phyloP scores from a whole-genome alignment of 139 green algal genomes.

The Yamagishiella unicocca region DNA sequence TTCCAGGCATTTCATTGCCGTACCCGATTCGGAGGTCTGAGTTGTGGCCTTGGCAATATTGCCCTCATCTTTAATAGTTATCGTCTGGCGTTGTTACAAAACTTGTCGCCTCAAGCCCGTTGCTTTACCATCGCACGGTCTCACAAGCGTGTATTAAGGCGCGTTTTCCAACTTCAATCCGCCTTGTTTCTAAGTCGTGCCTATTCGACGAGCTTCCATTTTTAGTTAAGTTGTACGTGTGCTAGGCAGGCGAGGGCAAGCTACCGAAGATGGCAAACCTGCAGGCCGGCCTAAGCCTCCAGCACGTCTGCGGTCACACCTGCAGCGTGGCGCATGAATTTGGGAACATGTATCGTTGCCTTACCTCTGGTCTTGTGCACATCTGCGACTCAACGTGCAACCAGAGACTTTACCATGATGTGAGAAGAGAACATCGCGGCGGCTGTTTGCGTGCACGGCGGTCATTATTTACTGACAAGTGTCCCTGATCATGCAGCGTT shows the following conservation, averaged over 20 bases:
- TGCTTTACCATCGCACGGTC: too few relatives aligned
- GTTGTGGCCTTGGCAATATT: too few relatives aligned
- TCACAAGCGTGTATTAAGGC: too few relatives aligned
- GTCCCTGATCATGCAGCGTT: neutral
- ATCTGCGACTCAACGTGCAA: slow-evolving; percentile 52
- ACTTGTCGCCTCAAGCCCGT: too few relatives aligned
- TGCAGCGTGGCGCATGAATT: slow-evolving; percentile 46
- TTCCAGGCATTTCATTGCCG: too few relatives aligned
- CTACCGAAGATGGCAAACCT: slow-evolving; percentile 15
- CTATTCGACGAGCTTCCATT: too few relatives aligned
- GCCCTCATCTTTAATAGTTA: too few relatives aligned
- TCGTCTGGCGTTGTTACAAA: too few relatives aligned
- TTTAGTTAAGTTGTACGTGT: too few relatives aligned
- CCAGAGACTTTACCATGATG: slow-evolving; percentile 41
- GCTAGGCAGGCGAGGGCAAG: neutral
- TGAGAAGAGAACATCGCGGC: neutral
- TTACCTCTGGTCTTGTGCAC: slow-evolving; percentile 33
- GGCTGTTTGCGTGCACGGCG: neutral
- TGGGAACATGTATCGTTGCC: slow-evolving; percentile 49
- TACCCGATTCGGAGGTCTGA: too few relatives aligned
- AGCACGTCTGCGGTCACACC: slow-evolving; percentile 25
- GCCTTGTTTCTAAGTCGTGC: too few relatives aligned
- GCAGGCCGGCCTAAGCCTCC: neutral
- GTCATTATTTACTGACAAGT: neutral
- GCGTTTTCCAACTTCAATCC: too few relatives aligned